phyloP scores from a whole-genome alignment of 345 rosid species.

The Eucalyptus marginata region DNA sequence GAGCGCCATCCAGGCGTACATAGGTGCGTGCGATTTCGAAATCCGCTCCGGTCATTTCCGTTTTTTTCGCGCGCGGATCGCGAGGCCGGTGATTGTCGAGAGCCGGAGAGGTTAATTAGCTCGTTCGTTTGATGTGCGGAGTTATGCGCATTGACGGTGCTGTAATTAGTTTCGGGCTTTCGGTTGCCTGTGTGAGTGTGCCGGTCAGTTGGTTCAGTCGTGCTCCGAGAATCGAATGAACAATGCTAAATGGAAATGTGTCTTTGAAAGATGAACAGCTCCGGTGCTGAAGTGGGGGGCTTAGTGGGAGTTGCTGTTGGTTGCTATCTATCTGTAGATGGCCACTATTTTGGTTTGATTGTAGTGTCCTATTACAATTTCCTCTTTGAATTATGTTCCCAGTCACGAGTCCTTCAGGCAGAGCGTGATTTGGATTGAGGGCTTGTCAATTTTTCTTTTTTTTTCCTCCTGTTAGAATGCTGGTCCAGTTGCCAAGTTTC shows the following conservation, averaged over 20 bases:
- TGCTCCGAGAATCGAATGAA: not conserved
- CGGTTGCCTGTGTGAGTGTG: not conserved
- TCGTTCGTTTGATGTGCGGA: not conserved
- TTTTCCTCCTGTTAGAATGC: not conserved
- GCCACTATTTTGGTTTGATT: not conserved
- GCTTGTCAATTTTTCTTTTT: not conserved
- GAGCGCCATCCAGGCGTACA: conserved; percentile 64
- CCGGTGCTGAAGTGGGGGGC: not conserved
- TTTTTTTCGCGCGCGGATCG: not conserved
- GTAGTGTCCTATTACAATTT: not conserved
- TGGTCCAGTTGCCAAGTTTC: not conserved
- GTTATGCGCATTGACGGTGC: not conserved
- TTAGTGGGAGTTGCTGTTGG: not conserved
- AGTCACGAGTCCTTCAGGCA: not conserved
- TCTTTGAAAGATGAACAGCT: not conserved
- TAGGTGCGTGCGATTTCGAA: conserved; percentile 25
- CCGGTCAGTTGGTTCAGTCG: not conserved
- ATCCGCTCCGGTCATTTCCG: not conserved
- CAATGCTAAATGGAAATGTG: not conserved
- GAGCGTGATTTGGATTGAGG: not conserved
- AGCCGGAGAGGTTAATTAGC: not conserved
- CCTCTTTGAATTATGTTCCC: not conserved
- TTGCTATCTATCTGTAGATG: not conserved
- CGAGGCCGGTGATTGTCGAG: not conserved
- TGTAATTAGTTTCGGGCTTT: not conserved